Evolutionary conservation across 306 rosid species (phyloP), one percentile per base, ranked within the genome.

Genomic region (Senna tora): DNA sequence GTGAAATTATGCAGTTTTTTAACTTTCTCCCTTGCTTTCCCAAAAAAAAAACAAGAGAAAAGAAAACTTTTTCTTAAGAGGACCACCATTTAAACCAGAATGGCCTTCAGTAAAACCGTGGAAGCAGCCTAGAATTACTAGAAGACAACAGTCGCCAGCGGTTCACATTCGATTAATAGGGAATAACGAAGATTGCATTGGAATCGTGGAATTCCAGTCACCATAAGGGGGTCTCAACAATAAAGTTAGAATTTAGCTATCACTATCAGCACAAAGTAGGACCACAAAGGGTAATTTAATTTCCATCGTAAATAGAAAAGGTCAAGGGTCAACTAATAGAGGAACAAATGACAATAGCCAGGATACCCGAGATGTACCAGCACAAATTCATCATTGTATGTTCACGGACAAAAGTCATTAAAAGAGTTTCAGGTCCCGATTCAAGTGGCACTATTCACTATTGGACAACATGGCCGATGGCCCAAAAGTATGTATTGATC

Each of bases 191-290:
- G 57, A 34, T 33, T 45, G 74, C 46, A 53, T 51, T 55, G 60
- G 66, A 69, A 76, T 79, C 55, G 65, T 32, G 56, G 21, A 53
- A 53, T 65, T 76, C 36, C 32, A 56, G 77, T 49, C 41, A 74
- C n/a, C 61, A 43, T 10, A 47, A 79, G 22, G 73, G 66, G 68
- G 59, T 47, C 57, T 14, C 50, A 41, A 32, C n/a, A 67, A 39
- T 25, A 7, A 1, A 28, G 46, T 17, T 55, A 22, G 16, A 34
- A 22, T 68, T 38, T 42, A 53, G 73, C 4, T 21, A 56, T 65
- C 79, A 32, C 52, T 36, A 21, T 42, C 22, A 17, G 9, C 33
- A 53, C 39, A 62, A 55, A 17, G 45, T 9, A 17, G 69, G 81
- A 53, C 84, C 84, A 28, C 57, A 21, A 47, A 28, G 66, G 49